Conservation (phyloP, 768 basidiomycete genomes). For the Podaxis mareebaensis region DNA sequence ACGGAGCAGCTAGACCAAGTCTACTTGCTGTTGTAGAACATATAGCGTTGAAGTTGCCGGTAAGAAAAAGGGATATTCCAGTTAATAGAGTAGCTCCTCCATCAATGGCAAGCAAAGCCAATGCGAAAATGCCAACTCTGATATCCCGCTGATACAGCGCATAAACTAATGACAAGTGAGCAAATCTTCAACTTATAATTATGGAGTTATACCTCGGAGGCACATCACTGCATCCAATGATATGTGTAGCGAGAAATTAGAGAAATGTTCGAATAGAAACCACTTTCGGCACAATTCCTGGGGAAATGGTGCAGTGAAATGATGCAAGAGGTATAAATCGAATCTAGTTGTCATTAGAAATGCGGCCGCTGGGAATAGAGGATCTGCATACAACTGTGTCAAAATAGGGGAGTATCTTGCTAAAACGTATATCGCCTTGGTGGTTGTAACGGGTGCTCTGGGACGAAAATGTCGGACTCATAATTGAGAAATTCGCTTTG, state of each 20-base stretch:
- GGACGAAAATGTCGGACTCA: not conserved
- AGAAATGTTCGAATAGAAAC: constrained; percentile 2
- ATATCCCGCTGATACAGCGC: not conserved
- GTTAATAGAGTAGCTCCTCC: not conserved
- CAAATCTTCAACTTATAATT: not conserved
- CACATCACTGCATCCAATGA: not conserved
- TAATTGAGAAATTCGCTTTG: not conserved
- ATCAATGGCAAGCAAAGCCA: not conserved
- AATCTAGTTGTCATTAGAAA: not conserved
- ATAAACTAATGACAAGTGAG: not conserved
- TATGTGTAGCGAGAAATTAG: not conserved
- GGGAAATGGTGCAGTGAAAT: not conserved
- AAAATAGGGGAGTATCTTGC: not conserved
- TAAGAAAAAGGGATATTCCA: not conserved
- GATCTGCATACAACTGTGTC: not conserved
- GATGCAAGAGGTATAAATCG: not conserved
- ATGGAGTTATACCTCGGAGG: not conserved
- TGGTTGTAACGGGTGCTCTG: not conserved
- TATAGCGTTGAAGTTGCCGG: not conserved
- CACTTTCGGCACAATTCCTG: not conserved
- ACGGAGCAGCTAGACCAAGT: not conserved
- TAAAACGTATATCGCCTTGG: not conserved
- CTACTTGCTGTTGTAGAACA: not conserved
- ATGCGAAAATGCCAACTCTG: not conserved
- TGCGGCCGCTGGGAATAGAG: not conserved